Evolutionary conservation across 345 rosid genomes (phyloP), one percentile per base, ranked within the genome.

Genomic region (Pugionium cornutum): DNA sequence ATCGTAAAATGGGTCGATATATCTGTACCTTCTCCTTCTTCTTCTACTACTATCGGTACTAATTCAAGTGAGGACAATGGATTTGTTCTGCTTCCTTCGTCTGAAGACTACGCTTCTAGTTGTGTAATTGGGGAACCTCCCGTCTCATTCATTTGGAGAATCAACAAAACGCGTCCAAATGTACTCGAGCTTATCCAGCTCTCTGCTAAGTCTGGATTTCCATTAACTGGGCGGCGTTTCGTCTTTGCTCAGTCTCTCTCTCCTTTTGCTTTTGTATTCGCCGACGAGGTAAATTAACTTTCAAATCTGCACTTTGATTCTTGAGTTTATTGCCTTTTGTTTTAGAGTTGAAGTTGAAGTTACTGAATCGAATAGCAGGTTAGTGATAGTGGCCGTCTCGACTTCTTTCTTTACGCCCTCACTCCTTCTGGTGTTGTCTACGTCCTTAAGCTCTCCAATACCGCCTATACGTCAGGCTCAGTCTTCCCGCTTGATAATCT

Each of bases 401-500:
- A 76, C 32, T 79, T 61, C 75, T 62, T 68, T 71, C 87, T 94
- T 42, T 88, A 84, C 62, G 82, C 75, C 2, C 9, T 94, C 46
- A 76, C 99, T 1, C 67, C 83, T 42, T 79, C 88, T 0, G 95
- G 97, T 73, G 78, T 83, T 69, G 85, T 84, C 33, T 88, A 85
- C 74, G 75, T 78, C 8, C 70, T 94, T 40, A 73, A 82, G 49
- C 75, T 94, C 48, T 75, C 79, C 3, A 69, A 78, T 52, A 66
- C 80, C 32, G 62, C 74, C 6, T 85, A 83, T 55, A 60, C 78
- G 5, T 75, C 86, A n/a, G 65, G 58, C 31, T 74, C 86, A 26
- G 44, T 70, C 62, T 82, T 88, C 51, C 86, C 84, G 2, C 58
- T 47, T 25, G 81, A 79, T 18, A 84, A 85, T 51, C 25, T 82